phyloP scores from a whole-genome alignment of 371 early-diverging fungal genomes.

The Rhizopus microsporus region DNA sequence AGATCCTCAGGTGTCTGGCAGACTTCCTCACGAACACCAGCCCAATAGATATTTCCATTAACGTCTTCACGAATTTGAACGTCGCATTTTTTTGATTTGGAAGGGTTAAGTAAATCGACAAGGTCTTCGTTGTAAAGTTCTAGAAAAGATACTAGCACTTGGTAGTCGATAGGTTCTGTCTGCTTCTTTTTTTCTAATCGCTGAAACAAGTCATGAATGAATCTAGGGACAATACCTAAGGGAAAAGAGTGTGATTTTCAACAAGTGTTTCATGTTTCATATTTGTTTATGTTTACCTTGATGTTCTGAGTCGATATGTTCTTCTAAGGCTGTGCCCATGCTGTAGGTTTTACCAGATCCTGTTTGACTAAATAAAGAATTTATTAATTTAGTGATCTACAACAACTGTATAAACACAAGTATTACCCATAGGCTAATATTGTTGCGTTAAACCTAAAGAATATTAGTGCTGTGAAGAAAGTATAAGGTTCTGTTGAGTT shows the following conservation, averaged over 20 bases:
- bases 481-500: slow-evolving; percentile 18
- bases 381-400: slow-evolving; percentile 11
- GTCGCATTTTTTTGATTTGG: slow-evolving; percentile 25
- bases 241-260: slow-evolving; percentile 1
- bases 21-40: slow-evolving; percentile 82
- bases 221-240: slow-evolving; percentile 86
- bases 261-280: neutral
- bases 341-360: slow-evolving; percentile 52
- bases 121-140: slow-evolving; percentile 99
- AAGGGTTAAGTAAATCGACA: slow-evolving; percentile 75
- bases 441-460: slow-evolving; percentile 74
- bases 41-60: slow-evolving; percentile 88
- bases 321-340: slow-evolving; percentile 67
- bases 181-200: slow-evolving; percentile 35
- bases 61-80: slow-evolving; percentile 88
- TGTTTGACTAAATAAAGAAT: slow-evolving; percentile 25
- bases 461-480: slow-evolving; percentile 5
- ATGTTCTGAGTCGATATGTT: slow-evolving; percentile 31
- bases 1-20: slow-evolving; percentile 78
- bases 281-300: slow-evolving; percentile 19
- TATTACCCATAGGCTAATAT: slow-evolving; percentile 96
- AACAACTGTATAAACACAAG: neutral
- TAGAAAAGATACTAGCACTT: slow-evolving; percentile 76
- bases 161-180: slow-evolving; percentile 43
- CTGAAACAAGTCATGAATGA: slow-evolving; percentile 69